Base-by-base conservation (phyloP, 345 rosid species). In the Barbarea vulgaris region DNA sequence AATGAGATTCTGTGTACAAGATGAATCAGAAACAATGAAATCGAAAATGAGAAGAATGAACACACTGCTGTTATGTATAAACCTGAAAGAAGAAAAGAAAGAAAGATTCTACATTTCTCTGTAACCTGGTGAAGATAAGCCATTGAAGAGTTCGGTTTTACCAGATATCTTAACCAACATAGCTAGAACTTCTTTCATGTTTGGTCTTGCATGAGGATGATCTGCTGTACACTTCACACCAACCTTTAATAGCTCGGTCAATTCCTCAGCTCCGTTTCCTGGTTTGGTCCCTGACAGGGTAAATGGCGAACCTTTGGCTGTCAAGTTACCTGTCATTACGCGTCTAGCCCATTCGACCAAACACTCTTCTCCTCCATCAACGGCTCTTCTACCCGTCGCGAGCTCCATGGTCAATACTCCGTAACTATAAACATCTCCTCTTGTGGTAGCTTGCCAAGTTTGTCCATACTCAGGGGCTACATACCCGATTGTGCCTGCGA, bases 391-490 rank as follows among this genome's bases (percentile, higher is more conserved):
- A 50, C 89, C 93, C 0, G 97, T 94, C 1, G 98, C 97, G 34
- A 94, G 79, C 51, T 94, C 98, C 98, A 94, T 91, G 13, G 79
- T 74, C 73, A 94, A 46, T 3, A 94, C 93, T 6, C 98, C 98
- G 24, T 83, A 94, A 56, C 98, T 94, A 64, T 91, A 94, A 59
- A 94, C 98, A 47, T 94, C 98, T 4, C 98, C 98, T 72, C 90
- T 91, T 4, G 93, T 90, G 3, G 98, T 94, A 3, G 97, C 97
- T 22, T 85, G 88, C 91, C 96, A 91, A 10, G 94, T 91, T 72
- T 91, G 98, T 37, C 98, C 95, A 30, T 94, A 94, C 79, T 94
- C 97, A 0, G 98, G 98, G 21, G 97, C 98, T 22, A 94, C 97
- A 52, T 94, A 94, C 5, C 98, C 97, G 0, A 94, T 65, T 2